phyloP scores from a whole-genome alignment of 2,329 filamentous ascomycete genomes.

The Claviceps cyperi region DNA sequence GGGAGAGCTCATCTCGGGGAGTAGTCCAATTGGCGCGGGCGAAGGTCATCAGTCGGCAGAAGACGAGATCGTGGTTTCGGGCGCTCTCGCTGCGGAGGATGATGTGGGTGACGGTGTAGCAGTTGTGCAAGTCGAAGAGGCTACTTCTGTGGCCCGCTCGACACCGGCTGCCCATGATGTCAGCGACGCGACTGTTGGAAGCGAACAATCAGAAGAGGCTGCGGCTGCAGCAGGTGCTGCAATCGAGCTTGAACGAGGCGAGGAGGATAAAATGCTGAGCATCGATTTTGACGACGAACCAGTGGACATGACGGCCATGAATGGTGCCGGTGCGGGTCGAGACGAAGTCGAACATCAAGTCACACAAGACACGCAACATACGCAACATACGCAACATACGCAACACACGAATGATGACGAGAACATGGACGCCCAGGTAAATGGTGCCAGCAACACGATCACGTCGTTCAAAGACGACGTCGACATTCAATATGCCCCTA shows the following conservation, averaged over 20 bases:
- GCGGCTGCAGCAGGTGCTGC: background rate
- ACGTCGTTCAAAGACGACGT: conserved; percentile 15
- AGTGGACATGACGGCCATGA: background rate
- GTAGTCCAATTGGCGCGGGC: background rate
- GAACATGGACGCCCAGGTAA: background rate
- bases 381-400: too few relatives aligned
- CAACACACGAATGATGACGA: background rate
- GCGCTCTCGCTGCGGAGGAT: conserved; percentile 7
- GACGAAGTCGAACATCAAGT: background rate
- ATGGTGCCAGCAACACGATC: conserved; percentile 2
- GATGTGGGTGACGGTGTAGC: conserved; percentile 10
- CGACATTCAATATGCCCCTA: conserved; percentile 13
- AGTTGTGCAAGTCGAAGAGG: conserved; percentile 8
- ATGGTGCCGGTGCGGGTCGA: background rate
- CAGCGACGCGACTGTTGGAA: background rate
- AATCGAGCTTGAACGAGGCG: background rate
- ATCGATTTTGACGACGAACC: conserved; percentile 3
- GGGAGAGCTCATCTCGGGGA: background rate
- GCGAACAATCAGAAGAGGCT: background rate
- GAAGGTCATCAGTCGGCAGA: background rate
- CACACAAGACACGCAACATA: background rate
- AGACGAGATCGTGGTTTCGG: background rate
- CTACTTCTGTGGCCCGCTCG: conserved; percentile 6
- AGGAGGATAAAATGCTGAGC: conserved; percentile 1
- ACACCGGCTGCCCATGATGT: background rate